Conservation (phyloP, 495 filamentous ascomycete species). For the Aspergillus steynii region DNA sequence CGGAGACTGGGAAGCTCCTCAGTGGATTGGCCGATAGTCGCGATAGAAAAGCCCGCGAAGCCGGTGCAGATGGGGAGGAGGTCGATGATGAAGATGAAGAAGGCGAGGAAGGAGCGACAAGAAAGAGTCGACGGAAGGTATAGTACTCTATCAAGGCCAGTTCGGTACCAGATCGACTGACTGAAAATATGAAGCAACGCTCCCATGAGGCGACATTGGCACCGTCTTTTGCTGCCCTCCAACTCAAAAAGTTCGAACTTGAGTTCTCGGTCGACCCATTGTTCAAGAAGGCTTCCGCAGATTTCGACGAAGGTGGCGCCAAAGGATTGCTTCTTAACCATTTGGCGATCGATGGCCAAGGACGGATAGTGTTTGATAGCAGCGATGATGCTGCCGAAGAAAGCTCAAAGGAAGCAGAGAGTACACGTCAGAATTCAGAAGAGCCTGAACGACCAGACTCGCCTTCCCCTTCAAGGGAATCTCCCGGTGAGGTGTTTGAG, state of each 20-base stretch:
- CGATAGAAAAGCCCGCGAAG: conserved; percentile 70
- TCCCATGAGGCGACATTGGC: conserved; percentile 92
- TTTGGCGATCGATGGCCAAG: conserved; percentile 85
- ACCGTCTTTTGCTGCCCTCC: conserved; percentile 80
- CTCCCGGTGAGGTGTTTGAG: conserved; percentile 48
- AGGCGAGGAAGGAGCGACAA: conserved; percentile 76
- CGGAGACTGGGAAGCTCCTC: conserved; percentile 92
- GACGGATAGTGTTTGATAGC: conserved; percentile 96
- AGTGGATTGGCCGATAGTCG: conserved; percentile 93
- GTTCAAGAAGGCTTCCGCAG: conserved; percentile 97
- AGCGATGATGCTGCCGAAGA: conserved; percentile 83
- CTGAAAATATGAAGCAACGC: conserved; percentile 40
- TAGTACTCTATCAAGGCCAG: background rate
- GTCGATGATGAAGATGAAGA: conserved; percentile 77
- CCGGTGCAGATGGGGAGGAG: conserved; percentile 60
- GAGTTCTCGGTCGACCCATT: conserved; percentile 96
- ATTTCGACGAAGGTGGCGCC: conserved; percentile 97
- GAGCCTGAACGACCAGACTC: conserved; percentile 33
- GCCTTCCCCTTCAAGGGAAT: conserved; percentile 26
- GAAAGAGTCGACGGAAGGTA: conserved; percentile 74
- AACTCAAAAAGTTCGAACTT: conserved; percentile 95
- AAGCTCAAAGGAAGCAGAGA: conserved; percentile 54
- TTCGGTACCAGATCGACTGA: conserved; percentile 14
- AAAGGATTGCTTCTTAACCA: conserved; percentile 96
- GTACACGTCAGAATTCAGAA: conserved; percentile 29